Conservation (phyloP, 768 basidiomycete species). For the Hydnomerulius pinastri region DNA sequence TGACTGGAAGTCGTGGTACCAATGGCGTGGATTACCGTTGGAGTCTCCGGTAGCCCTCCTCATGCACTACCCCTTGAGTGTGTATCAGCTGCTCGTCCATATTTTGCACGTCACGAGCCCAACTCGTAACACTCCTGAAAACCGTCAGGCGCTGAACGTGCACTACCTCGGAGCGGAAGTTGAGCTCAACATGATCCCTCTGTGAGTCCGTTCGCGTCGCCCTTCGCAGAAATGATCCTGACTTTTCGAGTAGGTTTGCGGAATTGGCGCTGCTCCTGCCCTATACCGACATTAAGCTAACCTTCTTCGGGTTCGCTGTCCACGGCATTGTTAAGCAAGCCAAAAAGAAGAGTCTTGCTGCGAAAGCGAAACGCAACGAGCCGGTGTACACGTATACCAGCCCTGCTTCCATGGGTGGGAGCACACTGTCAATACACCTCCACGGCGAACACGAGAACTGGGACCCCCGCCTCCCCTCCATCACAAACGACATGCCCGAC, state of each 20-base stretch:
- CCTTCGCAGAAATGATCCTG: not conserved
- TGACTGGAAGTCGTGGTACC: constrained; percentile 47
- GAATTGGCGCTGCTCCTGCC: constrained; percentile 48
- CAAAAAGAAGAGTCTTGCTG: constrained; percentile 33
- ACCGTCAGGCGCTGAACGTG: constrained; percentile 31
- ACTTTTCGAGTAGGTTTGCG: constrained; percentile 36
- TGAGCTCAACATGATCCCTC: constrained; percentile 41
- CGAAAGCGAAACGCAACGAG: constrained; percentile 27
- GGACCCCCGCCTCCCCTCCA: constrained; percentile 23
- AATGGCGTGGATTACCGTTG: constrained; percentile 46
- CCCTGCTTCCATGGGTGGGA: constrained; percentile 38
- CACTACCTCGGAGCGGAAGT: constrained; percentile 43
- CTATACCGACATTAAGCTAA: constrained; percentile 45
- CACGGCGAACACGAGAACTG: constrained; percentile 28
- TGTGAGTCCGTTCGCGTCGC: constrained; percentile 30
- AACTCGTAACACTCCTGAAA: constrained; percentile 15
- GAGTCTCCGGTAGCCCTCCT: constrained; percentile 44
- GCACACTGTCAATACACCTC: constrained; percentile 41
- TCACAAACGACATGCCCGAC: constrained; percentile 33
- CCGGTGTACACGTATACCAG: constrained; percentile 38
- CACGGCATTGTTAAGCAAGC: constrained; percentile 33
- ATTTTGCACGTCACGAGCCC: constrained; percentile 34
- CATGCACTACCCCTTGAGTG: constrained; percentile 45
- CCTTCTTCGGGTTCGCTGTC: constrained; percentile 40
- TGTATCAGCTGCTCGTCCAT: constrained; percentile 40